Evolutionary conservation across 805 yeast genomes (phyloP).

Genomic region (Priceomyces carsonii): DNA sequence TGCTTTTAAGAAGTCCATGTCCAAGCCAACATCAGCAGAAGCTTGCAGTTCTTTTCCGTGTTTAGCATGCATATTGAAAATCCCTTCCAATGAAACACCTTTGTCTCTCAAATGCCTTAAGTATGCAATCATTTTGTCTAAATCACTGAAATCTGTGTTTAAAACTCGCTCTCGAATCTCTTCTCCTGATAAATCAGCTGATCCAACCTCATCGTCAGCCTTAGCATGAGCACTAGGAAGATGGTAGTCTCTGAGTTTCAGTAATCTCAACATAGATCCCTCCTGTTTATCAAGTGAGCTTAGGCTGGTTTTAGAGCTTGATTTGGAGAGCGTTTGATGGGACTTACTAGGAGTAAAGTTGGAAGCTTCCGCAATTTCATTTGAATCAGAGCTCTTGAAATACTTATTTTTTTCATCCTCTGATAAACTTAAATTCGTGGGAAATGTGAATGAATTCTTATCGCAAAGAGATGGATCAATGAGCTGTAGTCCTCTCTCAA

Average conservation of each 20-base stretch:
- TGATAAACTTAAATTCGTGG: constrained; percentile 10
- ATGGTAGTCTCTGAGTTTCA: constrained; percentile 26
- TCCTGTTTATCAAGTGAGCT: constrained; percentile 39
- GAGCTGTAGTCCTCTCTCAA: constrained; percentile 54
- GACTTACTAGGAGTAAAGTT: constrained; percentile 10
- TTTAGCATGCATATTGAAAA: constrained; percentile 14
- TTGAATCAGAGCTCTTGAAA: neutral
- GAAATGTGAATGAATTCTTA: constrained; percentile 6
- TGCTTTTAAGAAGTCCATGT: constrained; percentile 17
- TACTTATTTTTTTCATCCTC: constrained; percentile 23
- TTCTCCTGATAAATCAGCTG: constrained; percentile 32
- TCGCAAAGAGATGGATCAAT: constrained; percentile 35
- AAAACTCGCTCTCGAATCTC: constrained; percentile 36
- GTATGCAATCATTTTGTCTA: constrained; percentile 33
- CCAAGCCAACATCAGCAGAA: constrained; percentile 9
- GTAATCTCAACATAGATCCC: constrained; percentile 41
- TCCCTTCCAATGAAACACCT: constrained; percentile 31
- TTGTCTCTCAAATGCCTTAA: constrained; percentile 29
- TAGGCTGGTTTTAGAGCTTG: constrained; percentile 32
- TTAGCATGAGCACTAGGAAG: constrained; percentile 6
- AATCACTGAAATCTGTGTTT: constrained; percentile 31
- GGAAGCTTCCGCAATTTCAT: constrained; percentile 1
- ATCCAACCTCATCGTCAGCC: constrained; percentile 6
- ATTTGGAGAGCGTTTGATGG: constrained; percentile 19
- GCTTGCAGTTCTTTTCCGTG: constrained; percentile 7